Evolutionary conservation across 2,329 filamentous ascomycete genomes (phyloP), one percentile per base, ranked within the genome.

Genomic region (Cadophora malorum): DNA sequence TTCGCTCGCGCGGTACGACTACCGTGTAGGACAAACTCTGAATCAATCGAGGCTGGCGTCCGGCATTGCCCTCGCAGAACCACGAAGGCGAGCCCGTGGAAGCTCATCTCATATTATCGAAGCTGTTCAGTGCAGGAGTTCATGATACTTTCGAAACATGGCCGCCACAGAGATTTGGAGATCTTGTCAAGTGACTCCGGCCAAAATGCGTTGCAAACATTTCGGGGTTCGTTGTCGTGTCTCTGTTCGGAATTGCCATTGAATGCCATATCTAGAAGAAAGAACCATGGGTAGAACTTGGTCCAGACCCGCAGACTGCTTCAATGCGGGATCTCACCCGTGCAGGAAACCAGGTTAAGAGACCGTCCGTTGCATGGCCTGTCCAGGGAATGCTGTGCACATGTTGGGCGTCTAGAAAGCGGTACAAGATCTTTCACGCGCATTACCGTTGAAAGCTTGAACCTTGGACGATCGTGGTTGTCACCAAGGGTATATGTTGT

Each of bases 381-480:
- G 12, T 41, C 23, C 9, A n/a, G 31, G 25, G 23, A 10, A 31
- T 38, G 35, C 35, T 25, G 62, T 63, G 47, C 6, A 52, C 21
- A 25, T 23, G 19, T 38, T 28, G 31, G n/a, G 47, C 25, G 21
- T 52, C 47, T 49, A 19, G 35, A 52, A 28, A 56, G 62, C 31
- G 10, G 33, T 55, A 56, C 64, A 31, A 45, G 64, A 62, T 63
- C 58, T 63, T 14, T 38, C 35, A 55, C n/a, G 25, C 21, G 12
- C 23, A 56, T 35, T 56, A 47, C 16, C 23, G 23, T 38, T 49
- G 8, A 50, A 25, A 19, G n/a, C 16, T 8, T 35, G 38, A 62
- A 35, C 59, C 64, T 49, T 63, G 23, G 50, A 33, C 28, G 35
- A 55, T 66, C 64, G 64, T 66, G 64, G 64, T 63, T 49, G 58